These are phyloP conservation scores for Dentiscutata heterogama DNA, from an alignment of 371 early-diverging fungal genomes.

Conservation along the genomic window DNA sequence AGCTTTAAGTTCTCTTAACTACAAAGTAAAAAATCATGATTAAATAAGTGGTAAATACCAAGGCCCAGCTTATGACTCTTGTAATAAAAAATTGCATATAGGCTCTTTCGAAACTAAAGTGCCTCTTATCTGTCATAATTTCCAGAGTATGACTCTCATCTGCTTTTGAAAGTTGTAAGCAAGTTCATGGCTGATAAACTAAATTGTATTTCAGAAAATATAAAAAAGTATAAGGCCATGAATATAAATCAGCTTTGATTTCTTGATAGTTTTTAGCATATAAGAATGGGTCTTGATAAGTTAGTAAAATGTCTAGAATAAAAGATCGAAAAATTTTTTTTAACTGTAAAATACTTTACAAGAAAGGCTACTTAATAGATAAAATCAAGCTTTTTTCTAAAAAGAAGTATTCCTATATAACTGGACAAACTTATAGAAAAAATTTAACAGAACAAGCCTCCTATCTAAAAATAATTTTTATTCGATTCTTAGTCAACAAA, in stretches of 20 bases:
- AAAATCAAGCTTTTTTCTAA: slow-evolving; percentile 18
- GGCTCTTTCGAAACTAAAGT: slow-evolving; percentile 33
- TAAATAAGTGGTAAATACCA: slow-evolving; percentile 12
- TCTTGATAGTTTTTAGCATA: slow-evolving; percentile 37
- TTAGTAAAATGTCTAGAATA: neutral
- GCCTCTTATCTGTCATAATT: slow-evolving; percentile 36
- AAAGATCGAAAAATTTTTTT: slow-evolving; percentile 1
- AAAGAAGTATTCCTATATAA: slow-evolving; percentile 38
- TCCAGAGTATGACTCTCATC: slow-evolving; percentile 24
- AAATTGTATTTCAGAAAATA: slow-evolving; percentile 39
- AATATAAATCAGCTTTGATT: neutral
- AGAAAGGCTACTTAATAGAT: slow-evolving; percentile 29
- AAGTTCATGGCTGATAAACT: slow-evolving; percentile 27
- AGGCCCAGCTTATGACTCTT: slow-evolving; percentile 18
- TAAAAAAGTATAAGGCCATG: slow-evolving; percentile 25
- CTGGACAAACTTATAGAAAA: slow-evolving; percentile 32
- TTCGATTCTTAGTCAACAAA: slow-evolving; percentile 36
- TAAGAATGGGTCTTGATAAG: slow-evolving; percentile 32
- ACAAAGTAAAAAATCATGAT: slow-evolving; percentile 24
- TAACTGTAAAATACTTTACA: slow-evolving; percentile 31
- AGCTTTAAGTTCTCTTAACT: slow-evolving; percentile 29
- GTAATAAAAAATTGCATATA: slow-evolving; percentile 39
- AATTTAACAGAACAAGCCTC: slow-evolving; percentile 32
- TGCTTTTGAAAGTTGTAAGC: slow-evolving; percentile 11
- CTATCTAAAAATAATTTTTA: slow-evolving; percentile 29